These are phyloP conservation scores for Prunus salicina DNA, from an alignment of 306 rosid genomes.

Conservation along the genomic window DNA sequence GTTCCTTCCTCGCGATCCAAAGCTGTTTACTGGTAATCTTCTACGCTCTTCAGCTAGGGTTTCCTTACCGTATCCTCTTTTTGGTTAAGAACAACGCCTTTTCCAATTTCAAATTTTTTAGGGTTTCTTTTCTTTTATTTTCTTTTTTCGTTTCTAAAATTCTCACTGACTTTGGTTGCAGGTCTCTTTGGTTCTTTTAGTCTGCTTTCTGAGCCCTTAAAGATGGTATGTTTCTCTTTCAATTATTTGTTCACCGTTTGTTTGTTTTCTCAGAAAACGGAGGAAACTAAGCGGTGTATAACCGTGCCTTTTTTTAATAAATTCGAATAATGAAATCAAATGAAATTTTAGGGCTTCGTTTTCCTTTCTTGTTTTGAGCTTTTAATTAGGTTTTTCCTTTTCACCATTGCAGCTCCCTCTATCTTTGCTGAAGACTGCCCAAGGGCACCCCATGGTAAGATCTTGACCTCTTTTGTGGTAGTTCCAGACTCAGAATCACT, in stretches of 20 bases:
- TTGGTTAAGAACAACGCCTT: neutral
- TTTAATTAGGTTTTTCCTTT: neutral
- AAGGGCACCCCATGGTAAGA: slow-evolving; percentile 91
- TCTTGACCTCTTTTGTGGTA: neutral
- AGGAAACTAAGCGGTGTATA: neutral
- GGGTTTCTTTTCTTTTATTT: neutral
- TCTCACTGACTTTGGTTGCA: slow-evolving; percentile 4
- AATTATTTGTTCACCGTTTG: neutral
- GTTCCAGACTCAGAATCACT: neutral
- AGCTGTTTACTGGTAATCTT: neutral
- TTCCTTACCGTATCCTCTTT: neutral
- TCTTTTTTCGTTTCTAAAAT: neutral
- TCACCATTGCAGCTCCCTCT: slow-evolving; percentile 74
- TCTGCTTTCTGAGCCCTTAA: neutral
- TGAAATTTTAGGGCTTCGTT: no score
- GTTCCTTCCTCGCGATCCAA: slow-evolving; percentile 7
- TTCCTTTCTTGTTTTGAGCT: neutral
- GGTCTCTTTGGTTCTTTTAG: neutral
- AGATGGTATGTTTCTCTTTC: slow-evolving; percentile 22
- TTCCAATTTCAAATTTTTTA: neutral
- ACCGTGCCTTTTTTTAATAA: no score
- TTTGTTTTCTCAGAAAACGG: slow-evolving; percentile 8
- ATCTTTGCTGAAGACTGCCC: slow-evolving; percentile 90
- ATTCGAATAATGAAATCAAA: no score
- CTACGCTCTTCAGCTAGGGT: slow-evolving; percentile 8